phyloP scores from a whole-genome alignment of 306 rosid genomes.

The Senna siamea region DNA sequence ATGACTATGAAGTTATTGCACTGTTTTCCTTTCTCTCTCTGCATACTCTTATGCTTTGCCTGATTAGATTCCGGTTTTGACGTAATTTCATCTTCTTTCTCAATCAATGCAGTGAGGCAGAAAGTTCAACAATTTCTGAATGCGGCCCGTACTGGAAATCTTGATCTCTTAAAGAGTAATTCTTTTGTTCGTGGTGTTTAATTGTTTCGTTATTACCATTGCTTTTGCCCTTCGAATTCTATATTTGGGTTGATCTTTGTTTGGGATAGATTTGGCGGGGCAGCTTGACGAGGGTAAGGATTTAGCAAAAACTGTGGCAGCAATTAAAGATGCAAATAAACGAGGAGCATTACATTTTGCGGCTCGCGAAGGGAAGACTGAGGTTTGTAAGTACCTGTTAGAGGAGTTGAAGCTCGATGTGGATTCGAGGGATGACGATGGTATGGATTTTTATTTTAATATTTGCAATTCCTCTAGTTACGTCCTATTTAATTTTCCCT shows the following conservation, averaged over 20 bases:
- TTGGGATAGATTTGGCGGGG: conserved; percentile 59
- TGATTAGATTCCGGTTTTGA: background rate
- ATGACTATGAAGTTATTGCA: background rate
- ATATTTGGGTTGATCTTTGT: conserved; percentile 25
- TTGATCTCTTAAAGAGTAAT: conserved; percentile 85
- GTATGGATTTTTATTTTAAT: conserved; percentile 33
- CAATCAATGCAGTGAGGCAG: conserved; percentile 65
- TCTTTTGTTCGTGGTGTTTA: background rate
- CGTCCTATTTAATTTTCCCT: background rate
- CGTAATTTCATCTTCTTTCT: background rate
- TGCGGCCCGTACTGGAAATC: conserved; percentile 79
- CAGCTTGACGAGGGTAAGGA: conserved; percentile 81
- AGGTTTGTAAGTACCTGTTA: conserved; percentile 73
- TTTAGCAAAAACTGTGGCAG: conserved; percentile 67
- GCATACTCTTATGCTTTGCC: background rate
- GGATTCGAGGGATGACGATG: conserved; percentile 89
- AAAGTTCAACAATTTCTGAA: conserved; percentile 81
- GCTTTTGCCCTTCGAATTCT: background rate
- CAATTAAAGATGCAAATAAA: conserved; percentile 87
- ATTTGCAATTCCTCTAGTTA: background rate
- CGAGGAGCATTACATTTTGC: conserved; percentile 96
- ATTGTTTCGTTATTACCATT: background rate
- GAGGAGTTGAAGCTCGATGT: conserved; percentile 77
- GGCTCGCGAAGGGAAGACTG: conserved; percentile 82
- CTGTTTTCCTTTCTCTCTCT: background rate